Evolutionary conservation across 495 filamentous ascomycete species (phyloP), one percentile per base, ranked within the genome.

Genomic region (Eremomyces bilateralis): DNA sequence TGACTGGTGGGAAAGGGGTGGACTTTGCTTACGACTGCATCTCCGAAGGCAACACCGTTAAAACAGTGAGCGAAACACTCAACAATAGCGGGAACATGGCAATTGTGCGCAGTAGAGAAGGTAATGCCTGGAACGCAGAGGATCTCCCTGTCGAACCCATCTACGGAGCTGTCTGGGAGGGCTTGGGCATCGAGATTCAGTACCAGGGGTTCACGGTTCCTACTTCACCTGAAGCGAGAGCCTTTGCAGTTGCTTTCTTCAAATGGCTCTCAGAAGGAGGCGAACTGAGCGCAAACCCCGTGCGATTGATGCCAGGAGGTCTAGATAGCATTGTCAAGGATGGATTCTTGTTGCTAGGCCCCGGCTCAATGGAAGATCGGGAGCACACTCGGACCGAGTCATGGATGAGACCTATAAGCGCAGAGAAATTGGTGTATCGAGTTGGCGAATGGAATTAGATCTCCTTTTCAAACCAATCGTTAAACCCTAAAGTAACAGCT

Each of bases 91-190:
- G 44, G 2, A 46, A 43, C 21, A 37, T 48, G 15, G 54, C 52
- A 1, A 43, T 57, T 12, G 43, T 60, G 13, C 42, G 56, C 6
- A 53, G 47, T 2, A 35, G 45, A 15, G 46, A 39, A 24, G 49
- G 43, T 15, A 42, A 48, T 4, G 49, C 48, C 3, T 59, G 53
- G 44, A 39, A 35, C 17, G 25, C 45, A 1, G 42, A 42, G 8
- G 38, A 39, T 15, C 39, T 57, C 15, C 29, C 37, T 4, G 21
- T 46, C 1, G 44, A 57, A 38, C 46, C 49, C 1, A 38, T 53
- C 15, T 60, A 60, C 20, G 48, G 57, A 1, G 53, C 57, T 13
- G 57, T 57, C 0, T 58, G 57, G 57, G 57, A 60, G 31, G 53
- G 49, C 0, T 31, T 60, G n/a, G 56, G 59, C 8, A 51, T 40